Base-by-base conservation (phyloP, 192 early-diverging fungal genomes). In the Coemansia reversa region DNA sequence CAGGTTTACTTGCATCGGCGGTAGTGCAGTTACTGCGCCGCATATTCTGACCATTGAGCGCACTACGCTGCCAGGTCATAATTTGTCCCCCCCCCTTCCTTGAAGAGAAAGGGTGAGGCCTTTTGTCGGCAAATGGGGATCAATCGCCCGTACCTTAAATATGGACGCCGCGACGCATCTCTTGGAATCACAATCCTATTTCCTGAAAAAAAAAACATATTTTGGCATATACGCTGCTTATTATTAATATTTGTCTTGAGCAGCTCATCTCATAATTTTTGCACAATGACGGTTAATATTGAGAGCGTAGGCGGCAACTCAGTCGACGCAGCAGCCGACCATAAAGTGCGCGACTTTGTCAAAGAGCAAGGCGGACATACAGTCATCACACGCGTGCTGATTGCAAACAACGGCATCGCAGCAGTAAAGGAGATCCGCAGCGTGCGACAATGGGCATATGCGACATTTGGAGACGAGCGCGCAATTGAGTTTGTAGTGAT, bases 341-440 rank as follows among this genome's bases (percentile, higher is more conserved):
- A 85, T 45, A 75, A 75, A 55, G 88, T 92, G 23, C 84, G 87
- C 53, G 88, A 92, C 52, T 92, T 90, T 80, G 91, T 92, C 54
- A 80, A 85, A 77, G 84, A 86, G 60, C 73, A 89, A 67, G 86
- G 85, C 58, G 92, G 92, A 25, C 91, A 92, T 77, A 91, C 90
- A 50, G 89, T 94, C 30, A 97, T 98, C 69, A 91, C 90, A 32
- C 94, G 93, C 70, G 90, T 99, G 28, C 86, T 99, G 47, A 95
- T 99, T 75, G 97, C 97, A 66, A 99, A 99, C 86, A 97, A 97
- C 85, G 97, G 97, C 63, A 97, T 99, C 77, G 97, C 97, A 1
- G 97, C 97, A 48, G 94, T 99, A 67, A 99, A 99, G 75, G 94
- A 95, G 84, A 99, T 99, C 67, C 88, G 97, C 42, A 97, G 95